Evolutionary conservation across 768 basidiomycete genomes (phyloP).

Genomic region (Tricholoma sp.): DNA sequence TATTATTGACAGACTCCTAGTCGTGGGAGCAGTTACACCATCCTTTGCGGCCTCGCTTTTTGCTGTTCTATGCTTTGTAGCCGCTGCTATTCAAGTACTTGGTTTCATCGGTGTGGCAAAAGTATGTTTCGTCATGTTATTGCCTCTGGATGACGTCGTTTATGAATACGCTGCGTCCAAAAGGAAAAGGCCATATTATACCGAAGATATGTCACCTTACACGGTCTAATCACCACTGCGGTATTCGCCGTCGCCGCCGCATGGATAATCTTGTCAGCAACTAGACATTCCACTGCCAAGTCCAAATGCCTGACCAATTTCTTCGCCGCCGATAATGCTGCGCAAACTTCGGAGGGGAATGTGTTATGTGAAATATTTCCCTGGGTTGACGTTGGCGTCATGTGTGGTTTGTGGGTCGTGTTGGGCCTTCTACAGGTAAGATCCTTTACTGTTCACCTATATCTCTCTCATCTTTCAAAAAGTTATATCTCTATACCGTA

Average conservation of each 20-base stretch:
- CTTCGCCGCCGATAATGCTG: slow-evolving; percentile 38
- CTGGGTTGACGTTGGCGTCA: slow-evolving; percentile 89
- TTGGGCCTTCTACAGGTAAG: slow-evolving; percentile 74
- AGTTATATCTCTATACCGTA: slow-evolving; percentile 47
- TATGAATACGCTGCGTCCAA: slow-evolving; percentile 2
- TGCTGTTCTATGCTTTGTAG: slow-evolving; percentile 69
- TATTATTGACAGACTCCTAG: slow-evolving; percentile 30
- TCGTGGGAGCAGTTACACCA: slow-evolving; percentile 85
- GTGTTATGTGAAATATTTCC: slow-evolving; percentile 86
- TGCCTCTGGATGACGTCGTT: not conserved
- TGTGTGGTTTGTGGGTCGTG: slow-evolving; percentile 84
- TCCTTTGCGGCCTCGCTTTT: slow-evolving; percentile 71
- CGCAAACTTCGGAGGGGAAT: slow-evolving; percentile 46
- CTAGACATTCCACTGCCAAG: slow-evolving; percentile 70
- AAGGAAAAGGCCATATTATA: slow-evolving; percentile 68
- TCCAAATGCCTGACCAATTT: slow-evolving; percentile 56
- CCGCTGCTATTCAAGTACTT: slow-evolving; percentile 70
- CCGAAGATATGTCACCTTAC: slow-evolving; percentile 64
- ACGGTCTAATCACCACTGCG: slow-evolving; percentile 46
- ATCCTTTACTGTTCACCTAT: slow-evolving; percentile 2
- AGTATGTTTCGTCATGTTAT: slow-evolving; percentile 36
- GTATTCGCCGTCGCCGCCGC: slow-evolving; percentile 76
- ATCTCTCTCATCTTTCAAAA: slow-evolving; percentile 6
- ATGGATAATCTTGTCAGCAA: slow-evolving; percentile 78
- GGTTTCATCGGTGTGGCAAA: slow-evolving; percentile 83